Percentiles rank a stretch among this genome's conserved stretches.
These are phyloP conservation scores for Paramarasmius palmivorus DNA, from an alignment of 1,284 basidiomycete species.

Conservation along the genomic window DNA sequence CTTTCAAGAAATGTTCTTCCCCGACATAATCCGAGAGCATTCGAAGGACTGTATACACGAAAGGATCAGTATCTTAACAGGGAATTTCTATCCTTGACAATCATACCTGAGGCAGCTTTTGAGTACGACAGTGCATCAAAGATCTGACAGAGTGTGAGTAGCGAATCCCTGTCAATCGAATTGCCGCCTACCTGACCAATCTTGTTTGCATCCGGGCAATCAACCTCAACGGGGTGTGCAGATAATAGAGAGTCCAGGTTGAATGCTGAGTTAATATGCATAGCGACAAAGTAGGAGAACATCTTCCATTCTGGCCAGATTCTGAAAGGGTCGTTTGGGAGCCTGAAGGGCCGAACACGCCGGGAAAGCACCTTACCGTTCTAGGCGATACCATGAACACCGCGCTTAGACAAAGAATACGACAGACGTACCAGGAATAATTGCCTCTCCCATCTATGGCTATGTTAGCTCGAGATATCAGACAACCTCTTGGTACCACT, in stretches of 20 bases:
- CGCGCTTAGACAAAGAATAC: not conserved
- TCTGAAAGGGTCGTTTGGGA: constrained; percentile 36
- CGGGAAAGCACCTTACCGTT: constrained; percentile 39
- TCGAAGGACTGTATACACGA: constrained; percentile 75
- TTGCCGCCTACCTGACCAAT: constrained; percentile 65
- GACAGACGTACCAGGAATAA: constrained; percentile 72
- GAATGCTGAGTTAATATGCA: constrained; percentile 68
- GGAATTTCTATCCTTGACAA: not conserved
- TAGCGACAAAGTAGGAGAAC: constrained; percentile 67
- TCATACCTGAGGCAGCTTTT: constrained; percentile 78
- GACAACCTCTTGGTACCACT: constrained; percentile 24
- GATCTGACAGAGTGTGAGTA: constrained; percentile 47
- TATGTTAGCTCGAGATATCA: not conserved
- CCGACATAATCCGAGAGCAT: constrained; percentile 93
- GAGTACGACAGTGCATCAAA: constrained; percentile 87
- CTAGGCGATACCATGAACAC: constrained; percentile 27
- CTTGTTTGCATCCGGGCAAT: constrained; percentile 84
- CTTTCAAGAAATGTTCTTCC: constrained; percentile 87
- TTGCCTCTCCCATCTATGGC: constrained; percentile 81
- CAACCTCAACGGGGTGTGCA: constrained; percentile 95
- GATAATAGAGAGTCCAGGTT: constrained; percentile 87
- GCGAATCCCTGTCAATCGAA: constrained; percentile 2
- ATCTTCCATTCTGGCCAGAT: constrained; percentile 80
- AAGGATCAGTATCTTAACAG: constrained; percentile 9
- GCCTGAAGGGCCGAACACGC: not conserved